Conservation (phyloP, 2,329 filamentous ascomycete species). For the Sclerotinia subarctica region DNA sequence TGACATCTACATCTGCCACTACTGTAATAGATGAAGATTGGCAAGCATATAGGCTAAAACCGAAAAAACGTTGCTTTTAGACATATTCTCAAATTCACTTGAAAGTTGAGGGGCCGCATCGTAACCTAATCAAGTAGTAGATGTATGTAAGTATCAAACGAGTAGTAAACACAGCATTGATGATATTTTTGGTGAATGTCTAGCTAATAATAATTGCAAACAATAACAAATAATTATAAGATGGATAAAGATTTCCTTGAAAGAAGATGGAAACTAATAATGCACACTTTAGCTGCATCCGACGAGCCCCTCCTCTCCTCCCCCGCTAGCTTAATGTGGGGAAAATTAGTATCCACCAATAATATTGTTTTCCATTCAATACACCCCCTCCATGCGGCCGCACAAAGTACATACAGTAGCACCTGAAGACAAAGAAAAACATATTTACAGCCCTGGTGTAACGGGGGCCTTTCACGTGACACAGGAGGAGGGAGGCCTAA, state of each 20-base stretch:
- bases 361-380: background rate
- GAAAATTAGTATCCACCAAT: conserved; percentile 13
- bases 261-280: background rate
- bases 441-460: too few relatives aligned
- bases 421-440: background rate
- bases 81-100: background rate
- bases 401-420: background rate
- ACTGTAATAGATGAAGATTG: background rate
- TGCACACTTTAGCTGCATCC: background rate
- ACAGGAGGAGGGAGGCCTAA: too few relatives aligned
- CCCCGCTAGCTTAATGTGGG: background rate
- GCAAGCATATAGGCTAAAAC: background rate
- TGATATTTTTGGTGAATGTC: background rate
- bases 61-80: background rate
- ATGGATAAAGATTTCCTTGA: background rate
- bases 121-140: background rate
- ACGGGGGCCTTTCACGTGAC: too few relatives aligned
- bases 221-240: too few relatives aligned
- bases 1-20: background rate
- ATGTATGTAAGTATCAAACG: background rate
- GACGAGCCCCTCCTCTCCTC: background rate
- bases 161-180: background rate
- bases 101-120: background rate
- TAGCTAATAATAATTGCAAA: too few relatives aligned
- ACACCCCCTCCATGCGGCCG: background rate